Base-by-base conservation (phyloP, 2,329 filamentous ascomycete species). In the Trichoderma arundinaceum region DNA sequence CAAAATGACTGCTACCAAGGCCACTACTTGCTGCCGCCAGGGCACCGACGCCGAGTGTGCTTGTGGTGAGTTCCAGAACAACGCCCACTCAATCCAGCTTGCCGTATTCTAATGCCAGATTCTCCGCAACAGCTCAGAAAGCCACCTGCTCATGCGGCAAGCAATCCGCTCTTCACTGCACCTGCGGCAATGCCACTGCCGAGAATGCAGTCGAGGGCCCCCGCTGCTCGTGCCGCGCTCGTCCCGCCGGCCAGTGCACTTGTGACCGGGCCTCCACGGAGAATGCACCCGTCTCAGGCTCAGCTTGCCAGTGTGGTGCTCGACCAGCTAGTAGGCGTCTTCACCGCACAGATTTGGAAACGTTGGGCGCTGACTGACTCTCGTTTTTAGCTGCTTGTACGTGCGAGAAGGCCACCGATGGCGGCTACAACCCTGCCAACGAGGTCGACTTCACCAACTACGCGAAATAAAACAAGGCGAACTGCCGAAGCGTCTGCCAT, bases 391-490 rank as follows among this genome's bases (percentile, higher is more conserved):
- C 82, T 74, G 88, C 85, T 28, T 95, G 92, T 80, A 95, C 90
- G n/a, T 97, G 93, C 76, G 90, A 92, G 78, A 94, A 92, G 77
- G 86, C 86, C 17, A 76, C 85, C 56, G 84, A 85, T 70, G 84
- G 87, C 62, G 86, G 86, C 44, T 83, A 84, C 66, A 86, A 90
- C 70, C 84, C 87, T 53, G 76, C 77, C 33, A 83, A 90, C 71
- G 94, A 97, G 86, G 91, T 86, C 57, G 94, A 97, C 78, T 97
- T 97, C 75, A 97, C 93, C 43, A 92, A 89, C 63, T 67, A 89
- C 62, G 19, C 66, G 49, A 65, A 67, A 65, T 67, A 67, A 58
- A 46, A 4, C 17, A 8, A 38, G 8, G 10, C 19, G 13, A 43
- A 22, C 12, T 22, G 3, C 28, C 5, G 28, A 38, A n/a, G 13